These are phyloP conservation scores for Eutrema salsugineum DNA, from an alignment of 441 rosid genomes.

Conservation along the genomic window DNA sequence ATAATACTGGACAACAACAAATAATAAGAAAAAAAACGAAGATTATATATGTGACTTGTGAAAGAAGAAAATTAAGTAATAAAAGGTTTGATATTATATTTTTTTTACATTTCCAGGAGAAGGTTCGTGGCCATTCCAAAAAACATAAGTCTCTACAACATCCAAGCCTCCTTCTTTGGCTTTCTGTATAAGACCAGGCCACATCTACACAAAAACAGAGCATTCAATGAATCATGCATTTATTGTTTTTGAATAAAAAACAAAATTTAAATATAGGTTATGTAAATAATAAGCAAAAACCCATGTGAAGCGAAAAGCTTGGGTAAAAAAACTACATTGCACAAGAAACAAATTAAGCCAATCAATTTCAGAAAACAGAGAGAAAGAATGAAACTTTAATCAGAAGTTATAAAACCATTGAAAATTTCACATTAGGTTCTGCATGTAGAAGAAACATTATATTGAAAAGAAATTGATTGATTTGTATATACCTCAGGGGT, in stretches of 20 bases:
- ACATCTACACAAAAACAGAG: constrained; percentile 49
- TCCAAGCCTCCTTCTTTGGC: constrained; percentile 73
- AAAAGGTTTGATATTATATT: neutral
- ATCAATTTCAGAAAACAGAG: neutral
- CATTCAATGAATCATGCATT: constrained; percentile 21
- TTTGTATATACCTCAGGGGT: constrained; percentile 53
- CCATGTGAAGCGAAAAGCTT: constrained; percentile 19
- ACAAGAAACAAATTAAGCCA: constrained; percentile 2
- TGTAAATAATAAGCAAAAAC: constrained; percentile 18
- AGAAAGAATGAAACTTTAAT: neutral
- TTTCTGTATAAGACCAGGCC: constrained; percentile 70
- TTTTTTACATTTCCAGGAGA: constrained; percentile 53
- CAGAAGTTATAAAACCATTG: neutral
- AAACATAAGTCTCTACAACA: constrained; percentile 64
- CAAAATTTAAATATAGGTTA: neutral
- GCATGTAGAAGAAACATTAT: neutral
- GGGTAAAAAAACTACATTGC: neutral
- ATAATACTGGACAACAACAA: constrained; percentile 35
- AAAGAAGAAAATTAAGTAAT: neutral
- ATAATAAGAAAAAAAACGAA: neutral
- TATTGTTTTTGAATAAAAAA: neutral
- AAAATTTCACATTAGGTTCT: neutral
- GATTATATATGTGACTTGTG: constrained; percentile 12
- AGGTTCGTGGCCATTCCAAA: constrained; percentile 80
- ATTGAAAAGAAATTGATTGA: neutral